Evolutionary conservation across 306 rosid genomes (phyloP).

Genomic region (Quercus cerris): DNA sequence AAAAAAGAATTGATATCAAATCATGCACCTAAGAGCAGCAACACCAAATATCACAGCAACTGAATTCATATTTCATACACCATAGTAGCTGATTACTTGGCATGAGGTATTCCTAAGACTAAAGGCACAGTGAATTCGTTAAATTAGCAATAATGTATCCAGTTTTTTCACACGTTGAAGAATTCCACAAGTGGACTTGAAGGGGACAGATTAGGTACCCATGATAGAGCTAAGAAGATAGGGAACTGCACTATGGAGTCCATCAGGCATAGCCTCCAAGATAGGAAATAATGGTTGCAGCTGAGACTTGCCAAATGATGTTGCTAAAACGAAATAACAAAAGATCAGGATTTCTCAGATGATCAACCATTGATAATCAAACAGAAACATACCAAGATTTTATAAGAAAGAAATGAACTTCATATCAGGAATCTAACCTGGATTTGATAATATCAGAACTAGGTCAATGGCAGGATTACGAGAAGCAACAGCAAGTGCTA

Average conservation of each 20-base stretch:
- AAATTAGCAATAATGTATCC: conserved; percentile 10
- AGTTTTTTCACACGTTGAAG: neutral
- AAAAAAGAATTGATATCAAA: neutral
- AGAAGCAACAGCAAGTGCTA: conserved; percentile 92
- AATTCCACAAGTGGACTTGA: conserved; percentile 8
- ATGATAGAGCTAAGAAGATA: conserved; percentile 72
- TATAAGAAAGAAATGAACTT: conserved; percentile 2
- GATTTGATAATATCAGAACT: conserved; percentile 63
- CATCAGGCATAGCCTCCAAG: conserved; percentile 71
- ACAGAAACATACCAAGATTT: conserved; percentile 9
- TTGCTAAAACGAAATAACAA: conserved; percentile 54
- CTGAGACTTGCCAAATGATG: conserved; percentile 81
- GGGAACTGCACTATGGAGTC: conserved; percentile 58
- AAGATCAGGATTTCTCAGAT: conserved; percentile 25
- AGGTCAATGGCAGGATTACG: conserved; percentile 81
- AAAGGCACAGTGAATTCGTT: conserved; percentile 1
- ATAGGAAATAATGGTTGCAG: conserved; percentile 77
- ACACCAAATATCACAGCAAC: neutral
- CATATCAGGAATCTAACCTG: conserved; percentile 48
- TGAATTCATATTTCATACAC: neutral
- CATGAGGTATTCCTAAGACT: neutral
- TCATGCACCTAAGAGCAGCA: neutral
- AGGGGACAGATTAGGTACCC: conserved; percentile 53
- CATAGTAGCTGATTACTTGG: neutral
- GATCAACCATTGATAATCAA: conserved; percentile 19